Evolutionary conservation across 2,329 filamentous ascomycete species (phyloP), one percentile per base, ranked within the genome.

Genomic region (Metarhizium anisopliae): DNA sequence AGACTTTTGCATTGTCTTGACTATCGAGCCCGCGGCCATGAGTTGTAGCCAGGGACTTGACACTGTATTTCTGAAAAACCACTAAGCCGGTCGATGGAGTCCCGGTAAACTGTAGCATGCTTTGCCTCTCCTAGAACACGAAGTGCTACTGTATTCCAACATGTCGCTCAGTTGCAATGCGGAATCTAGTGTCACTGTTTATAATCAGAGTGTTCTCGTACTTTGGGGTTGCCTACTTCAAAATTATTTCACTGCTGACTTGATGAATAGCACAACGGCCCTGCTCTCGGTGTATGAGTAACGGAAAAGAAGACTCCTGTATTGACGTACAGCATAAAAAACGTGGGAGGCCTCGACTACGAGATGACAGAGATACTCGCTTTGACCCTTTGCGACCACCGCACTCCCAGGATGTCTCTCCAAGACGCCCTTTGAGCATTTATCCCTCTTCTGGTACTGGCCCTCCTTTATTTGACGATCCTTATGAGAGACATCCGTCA

Each of bases 291-390:
- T 94, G 89, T 67, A 74, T 87, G 38, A 83, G 83, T 63, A 90
- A 89, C 65, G 87, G 87, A 58, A 94, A 93, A 64, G 78, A 93
- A 76, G 87, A 91, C 56, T 79, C 85, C 7, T 94, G 89, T 66
- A 77, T 90, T 63, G 89, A 94, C 70, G 89, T 94, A 38, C 86
- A 90, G 66, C 89, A 94, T 71, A 94, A 93, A 71, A 94, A 93
- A 69, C 77, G 89, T 63, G 89, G 89, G 47, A 80, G 89, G 51
- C 89, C 89, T 58, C 80, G 89, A 60, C 74, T 94, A 61, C 82
- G 89, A 63, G 89, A 93, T 66, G 86, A 89, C 58, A 76, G 81
- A 62, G 82, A 86, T 60, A 66, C 77, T 51, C 77, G 82, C 59
- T 84, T 80, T 62, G 83, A 85, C 57, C 67, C 73, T 16, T 67